These are phyloP conservation scores for Beauveria australis DNA, from an alignment of 2,329 filamentous ascomycete species.

Conservation along the genomic window DNA sequence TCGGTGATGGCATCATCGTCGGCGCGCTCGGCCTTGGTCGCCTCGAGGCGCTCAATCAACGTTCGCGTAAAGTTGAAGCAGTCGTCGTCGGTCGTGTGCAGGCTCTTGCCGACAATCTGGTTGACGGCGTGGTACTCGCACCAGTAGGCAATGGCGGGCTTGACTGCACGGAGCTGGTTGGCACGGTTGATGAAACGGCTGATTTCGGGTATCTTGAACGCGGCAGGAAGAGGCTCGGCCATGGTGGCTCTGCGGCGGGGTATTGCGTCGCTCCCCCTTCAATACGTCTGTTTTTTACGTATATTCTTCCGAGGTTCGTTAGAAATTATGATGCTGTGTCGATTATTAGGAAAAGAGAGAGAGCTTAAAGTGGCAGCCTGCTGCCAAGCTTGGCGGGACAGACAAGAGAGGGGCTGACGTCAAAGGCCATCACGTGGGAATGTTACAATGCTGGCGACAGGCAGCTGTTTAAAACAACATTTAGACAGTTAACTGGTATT, in stretches of 20 bases:
- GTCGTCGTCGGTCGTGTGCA: constrained; percentile 73
- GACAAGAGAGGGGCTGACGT: constrained; percentile 9
- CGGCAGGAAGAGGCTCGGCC: constrained; percentile 43
- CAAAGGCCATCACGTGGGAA: constrained; percentile 8
- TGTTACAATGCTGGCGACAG: background rate
- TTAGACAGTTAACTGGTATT: background rate
- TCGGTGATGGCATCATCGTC: constrained; percentile 78
- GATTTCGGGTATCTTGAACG: constrained; percentile 71
- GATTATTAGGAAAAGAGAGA: background rate
- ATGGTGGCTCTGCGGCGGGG: constrained; percentile 35
- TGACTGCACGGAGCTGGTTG: constrained; percentile 72
- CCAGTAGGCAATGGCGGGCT: constrained; percentile 91
- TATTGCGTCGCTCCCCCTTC: background rate
- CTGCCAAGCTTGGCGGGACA: constrained; percentile 1
- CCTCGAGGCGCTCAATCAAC: constrained; percentile 86
- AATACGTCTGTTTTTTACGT: too few species aligned
- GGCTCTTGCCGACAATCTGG: constrained; percentile 71
- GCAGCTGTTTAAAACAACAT: background rate
- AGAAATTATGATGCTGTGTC: background rate
- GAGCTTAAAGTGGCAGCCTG: background rate
- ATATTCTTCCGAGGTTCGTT: background rate
- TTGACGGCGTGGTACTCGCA: constrained; percentile 92
- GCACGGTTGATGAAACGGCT: constrained; percentile 77
- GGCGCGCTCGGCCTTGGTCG: constrained; percentile 50
- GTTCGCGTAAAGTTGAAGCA: constrained; percentile 71